phyloP scores from a whole-genome alignment of 768 basidiomycete species.

The Lentinula sp. region DNA sequence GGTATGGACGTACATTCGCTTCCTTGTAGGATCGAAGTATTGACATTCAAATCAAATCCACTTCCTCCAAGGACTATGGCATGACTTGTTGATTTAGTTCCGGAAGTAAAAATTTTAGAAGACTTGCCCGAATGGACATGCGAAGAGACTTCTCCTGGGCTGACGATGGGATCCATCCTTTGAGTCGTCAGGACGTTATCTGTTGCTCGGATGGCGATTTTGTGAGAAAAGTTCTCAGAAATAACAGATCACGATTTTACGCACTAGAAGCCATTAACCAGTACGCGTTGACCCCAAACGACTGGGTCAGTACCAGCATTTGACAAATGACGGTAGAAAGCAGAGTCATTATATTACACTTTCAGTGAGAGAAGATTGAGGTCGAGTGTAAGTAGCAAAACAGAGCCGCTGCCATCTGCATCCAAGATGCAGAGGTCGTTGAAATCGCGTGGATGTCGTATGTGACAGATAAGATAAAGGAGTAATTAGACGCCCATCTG shows the following conservation, averaged over 20 bases:
- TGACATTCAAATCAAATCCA: conserved; percentile 11
- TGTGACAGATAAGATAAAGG: background rate
- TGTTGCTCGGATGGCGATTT: background rate
- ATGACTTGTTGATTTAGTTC: background rate
- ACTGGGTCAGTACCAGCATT: background rate
- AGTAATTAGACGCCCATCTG: background rate
- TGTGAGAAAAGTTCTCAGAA: background rate
- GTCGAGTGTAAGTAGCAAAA: background rate
- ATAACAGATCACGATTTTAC: conserved; percentile 5
- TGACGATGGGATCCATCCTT: conserved; percentile 13
- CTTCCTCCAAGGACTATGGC: conserved; percentile 14
- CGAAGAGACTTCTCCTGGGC: conserved; percentile 9
- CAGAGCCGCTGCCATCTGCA: background rate
- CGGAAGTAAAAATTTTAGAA: background rate
- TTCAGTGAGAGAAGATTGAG: background rate
- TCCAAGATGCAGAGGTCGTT: background rate
- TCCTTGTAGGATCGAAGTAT: conserved; percentile 9
- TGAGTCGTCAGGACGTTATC: conserved; percentile 10
- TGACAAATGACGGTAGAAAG: background rate
- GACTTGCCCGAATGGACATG: conserved; percentile 12
- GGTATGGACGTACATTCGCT: conserved; percentile 16
- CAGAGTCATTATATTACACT: background rate
- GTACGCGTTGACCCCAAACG: conserved; percentile 9
- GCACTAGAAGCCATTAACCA: conserved; percentile 26
- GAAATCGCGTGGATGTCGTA: background rate